phyloP scores from a whole-genome alignment of 495 filamentous ascomycete species.

The Penicillium antarcticum region DNA sequence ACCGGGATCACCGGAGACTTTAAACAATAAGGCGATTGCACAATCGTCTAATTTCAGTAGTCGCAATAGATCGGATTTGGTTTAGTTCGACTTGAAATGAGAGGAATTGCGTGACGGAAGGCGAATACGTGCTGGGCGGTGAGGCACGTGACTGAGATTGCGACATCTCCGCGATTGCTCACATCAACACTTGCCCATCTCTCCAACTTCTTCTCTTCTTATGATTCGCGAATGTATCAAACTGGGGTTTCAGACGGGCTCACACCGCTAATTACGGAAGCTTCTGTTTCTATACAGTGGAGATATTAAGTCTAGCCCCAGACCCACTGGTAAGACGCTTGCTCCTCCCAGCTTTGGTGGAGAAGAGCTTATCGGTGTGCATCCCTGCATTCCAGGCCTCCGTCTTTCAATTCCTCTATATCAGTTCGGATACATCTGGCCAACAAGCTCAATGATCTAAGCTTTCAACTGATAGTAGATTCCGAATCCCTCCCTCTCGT shows the following conservation, averaged over 20 bases:
- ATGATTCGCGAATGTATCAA: neutral
- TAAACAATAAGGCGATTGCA: neutral
- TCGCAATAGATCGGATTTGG: neutral
- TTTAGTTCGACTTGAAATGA: too few species aligned
- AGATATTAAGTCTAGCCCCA: neutral
- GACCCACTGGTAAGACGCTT: neutral
- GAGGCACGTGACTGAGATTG: slow-evolving; percentile 3
- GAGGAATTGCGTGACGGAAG: neutral
- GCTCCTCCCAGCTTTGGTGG: neutral
- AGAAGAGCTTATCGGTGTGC: too few species aligned
- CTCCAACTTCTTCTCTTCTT: neutral
- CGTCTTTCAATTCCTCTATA: too few species aligned
- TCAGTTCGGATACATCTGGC: too few species aligned
- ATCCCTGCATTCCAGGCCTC: too few species aligned
- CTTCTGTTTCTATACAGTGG: neutral
- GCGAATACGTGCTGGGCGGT: slow-evolving; percentile 4
- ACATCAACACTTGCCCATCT: neutral
- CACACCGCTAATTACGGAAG: too few species aligned
- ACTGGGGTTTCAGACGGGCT: neutral
- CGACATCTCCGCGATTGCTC: slow-evolving; percentile 3
- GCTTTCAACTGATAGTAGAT: too few species aligned
- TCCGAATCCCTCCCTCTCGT: neutral
- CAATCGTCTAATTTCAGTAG: neutral
- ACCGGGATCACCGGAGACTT: neutral
- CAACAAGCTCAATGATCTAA: too few species aligned